Conservation (phyloP, 2,329 filamentous ascomycete species). For the Tolypocladium pustulatum region DNA sequence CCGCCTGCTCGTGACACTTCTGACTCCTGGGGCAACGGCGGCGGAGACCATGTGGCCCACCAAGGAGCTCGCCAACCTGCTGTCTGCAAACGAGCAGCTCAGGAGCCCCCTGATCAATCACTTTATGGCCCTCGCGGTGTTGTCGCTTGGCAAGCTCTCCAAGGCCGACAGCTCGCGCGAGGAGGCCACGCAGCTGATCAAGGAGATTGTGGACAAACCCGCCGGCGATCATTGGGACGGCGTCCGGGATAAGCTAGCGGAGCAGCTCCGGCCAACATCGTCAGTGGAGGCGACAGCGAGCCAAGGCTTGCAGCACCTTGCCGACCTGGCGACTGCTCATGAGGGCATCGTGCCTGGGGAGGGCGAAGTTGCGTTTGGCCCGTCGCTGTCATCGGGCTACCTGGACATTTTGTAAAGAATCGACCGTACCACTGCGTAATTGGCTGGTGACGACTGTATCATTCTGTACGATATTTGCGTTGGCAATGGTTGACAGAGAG, state of each 20-base stretch:
- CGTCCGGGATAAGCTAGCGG: constrained; percentile 33
- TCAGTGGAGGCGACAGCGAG: constrained; percentile 31
- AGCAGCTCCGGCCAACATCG: constrained; percentile 22
- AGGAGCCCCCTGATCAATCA: constrained; percentile 58
- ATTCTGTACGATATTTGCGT: neutral
- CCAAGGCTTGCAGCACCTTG: constrained; percentile 49
- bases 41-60: constrained; percentile 50
- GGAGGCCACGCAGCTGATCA: constrained; percentile 45
- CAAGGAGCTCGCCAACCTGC: constrained; percentile 45
- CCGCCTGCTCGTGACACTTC: constrained; percentile 51
- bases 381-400: constrained; percentile 24
- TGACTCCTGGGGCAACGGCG: constrained; percentile 44
- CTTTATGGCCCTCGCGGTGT: constrained; percentile 47
- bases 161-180: constrained; percentile 44
- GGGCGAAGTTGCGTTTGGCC: constrained; percentile 20
- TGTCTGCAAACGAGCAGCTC: constrained; percentile 43
- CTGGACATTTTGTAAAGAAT: constrained; percentile 17
- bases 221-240: constrained; percentile 45
- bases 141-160: constrained; percentile 50
- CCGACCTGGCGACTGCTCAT: constrained; percentile 41
- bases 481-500: neutral
- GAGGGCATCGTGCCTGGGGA: constrained; percentile 19
- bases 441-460: neutral
- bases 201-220: constrained; percentile 45
- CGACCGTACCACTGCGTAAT: neutral